Evolutionary conservation across 176 grass and related monocot genomes (phyloP).

Genomic region (Poa pratensis): DNA sequence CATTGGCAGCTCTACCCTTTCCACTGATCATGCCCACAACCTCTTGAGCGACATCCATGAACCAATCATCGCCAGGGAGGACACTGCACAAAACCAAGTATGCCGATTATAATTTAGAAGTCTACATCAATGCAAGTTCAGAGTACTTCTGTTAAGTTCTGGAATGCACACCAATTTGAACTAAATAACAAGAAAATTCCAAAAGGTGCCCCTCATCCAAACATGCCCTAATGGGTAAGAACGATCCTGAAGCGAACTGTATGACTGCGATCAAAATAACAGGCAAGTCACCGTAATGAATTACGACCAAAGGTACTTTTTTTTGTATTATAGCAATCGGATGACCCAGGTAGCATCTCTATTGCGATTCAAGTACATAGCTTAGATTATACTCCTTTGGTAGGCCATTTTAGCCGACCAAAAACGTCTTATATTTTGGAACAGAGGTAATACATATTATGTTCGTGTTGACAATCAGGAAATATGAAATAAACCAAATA

Average conservation of each 20-base stretch:
- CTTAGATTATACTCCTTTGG: no score
- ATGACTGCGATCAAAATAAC: conserved; percentile 18
- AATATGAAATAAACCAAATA: neutral
- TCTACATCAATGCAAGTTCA: neutral
- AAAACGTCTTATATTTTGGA: no score
- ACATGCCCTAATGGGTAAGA: neutral
- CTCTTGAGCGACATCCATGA: conserved; percentile 83
- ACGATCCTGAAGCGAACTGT: neutral
- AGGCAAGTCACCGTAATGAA: neutral
- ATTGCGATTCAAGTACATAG: conserved; percentile 10
- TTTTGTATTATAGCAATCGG: neutral
- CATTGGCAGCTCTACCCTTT: conserved; percentile 64
- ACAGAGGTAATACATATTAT: neutral
- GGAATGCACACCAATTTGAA: conserved; percentile 7
- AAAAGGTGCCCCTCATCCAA: neutral
- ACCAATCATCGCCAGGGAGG: conserved; percentile 81
- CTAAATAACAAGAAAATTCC: neutral
- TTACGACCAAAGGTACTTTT: neutral
- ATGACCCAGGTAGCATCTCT: conserved; percentile 2
- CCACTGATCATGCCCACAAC: conserved; percentile 63
- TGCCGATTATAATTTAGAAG: neutral
- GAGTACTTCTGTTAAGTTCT: neutral
- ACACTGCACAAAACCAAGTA: conserved; percentile 57
- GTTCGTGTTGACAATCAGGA: neutral
- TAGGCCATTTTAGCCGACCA: no score